phyloP scores from a whole-genome alignment of 2,329 filamentous ascomycete genomes.

The Triangularia setosa region DNA sequence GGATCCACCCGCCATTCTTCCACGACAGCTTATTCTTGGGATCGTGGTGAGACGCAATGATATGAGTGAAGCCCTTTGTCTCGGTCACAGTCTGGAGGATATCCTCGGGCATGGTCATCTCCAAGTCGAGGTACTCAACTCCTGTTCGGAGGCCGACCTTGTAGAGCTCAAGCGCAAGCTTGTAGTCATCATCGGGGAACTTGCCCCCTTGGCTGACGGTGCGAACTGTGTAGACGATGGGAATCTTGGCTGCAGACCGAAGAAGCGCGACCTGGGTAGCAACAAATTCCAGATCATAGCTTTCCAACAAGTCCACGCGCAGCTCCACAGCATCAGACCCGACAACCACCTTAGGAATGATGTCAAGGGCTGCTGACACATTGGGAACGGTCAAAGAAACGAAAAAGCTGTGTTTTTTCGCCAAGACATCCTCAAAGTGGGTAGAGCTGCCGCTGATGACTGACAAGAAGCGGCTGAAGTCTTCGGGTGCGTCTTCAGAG shows the following conservation, averaged over 20 bases:
- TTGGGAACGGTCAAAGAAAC: conserved; percentile 83
- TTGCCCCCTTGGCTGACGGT: conserved; percentile 81
- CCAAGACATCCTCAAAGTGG: conserved; percentile 54
- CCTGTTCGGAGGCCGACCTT: conserved; percentile 74
- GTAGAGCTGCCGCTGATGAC: conserved; percentile 61
- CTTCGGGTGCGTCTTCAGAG: conserved; percentile 48
- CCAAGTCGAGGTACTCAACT: conserved; percentile 88
- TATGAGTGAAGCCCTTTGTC: conserved; percentile 66
- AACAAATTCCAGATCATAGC: conserved; percentile 72
- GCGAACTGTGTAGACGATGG: conserved; percentile 88
- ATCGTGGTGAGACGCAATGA: conserved; percentile 96
- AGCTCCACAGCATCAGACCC: conserved; percentile 92
- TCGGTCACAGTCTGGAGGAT: conserved; percentile 66
- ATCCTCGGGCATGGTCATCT: conserved; percentile 79
- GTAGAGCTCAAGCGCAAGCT: conserved; percentile 73
- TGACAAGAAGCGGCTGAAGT: conserved; percentile 70
- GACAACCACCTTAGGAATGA: conserved; percentile 69
- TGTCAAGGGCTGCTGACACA: conserved; percentile 57
- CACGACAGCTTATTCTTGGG: conserved; percentile 74
- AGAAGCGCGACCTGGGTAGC: conserved; percentile 77
- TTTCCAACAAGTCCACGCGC: conserved; percentile 82
- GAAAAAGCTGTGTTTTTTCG: conserved; percentile 80
- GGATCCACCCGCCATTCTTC: conserved; percentile 89
- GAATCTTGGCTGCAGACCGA: conserved; percentile 66
- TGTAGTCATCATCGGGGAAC: conserved; percentile 73